Conservation (phyloP, 164 flowering plant species). For the Stephania japonica region DNA sequence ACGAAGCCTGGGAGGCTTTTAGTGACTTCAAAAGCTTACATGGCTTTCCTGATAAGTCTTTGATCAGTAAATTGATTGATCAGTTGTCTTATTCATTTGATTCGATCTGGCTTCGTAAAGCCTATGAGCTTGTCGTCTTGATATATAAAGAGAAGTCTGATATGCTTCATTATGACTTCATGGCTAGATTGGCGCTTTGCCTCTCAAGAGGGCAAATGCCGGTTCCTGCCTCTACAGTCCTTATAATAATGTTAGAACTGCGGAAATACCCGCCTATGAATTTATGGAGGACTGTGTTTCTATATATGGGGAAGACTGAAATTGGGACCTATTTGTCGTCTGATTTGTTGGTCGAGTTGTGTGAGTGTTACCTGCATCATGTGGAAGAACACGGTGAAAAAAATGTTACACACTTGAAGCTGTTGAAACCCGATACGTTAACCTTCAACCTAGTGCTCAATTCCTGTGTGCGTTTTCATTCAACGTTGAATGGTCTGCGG, state of each 20-base stretch:
- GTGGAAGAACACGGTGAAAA: slow-evolving; percentile 7
- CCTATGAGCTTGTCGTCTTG: slow-evolving; percentile 42
- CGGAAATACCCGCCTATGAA: slow-evolving; percentile 29
- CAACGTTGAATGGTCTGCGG: slow-evolving; percentile 53
- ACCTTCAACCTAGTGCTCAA: slow-evolving; percentile 76
- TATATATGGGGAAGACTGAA: slow-evolving; percentile 75
- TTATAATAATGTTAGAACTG: slow-evolving; percentile 51
- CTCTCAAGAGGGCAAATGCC: slow-evolving; percentile 72
- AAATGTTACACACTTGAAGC: slow-evolving; percentile 17
- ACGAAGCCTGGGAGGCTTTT: slow-evolving; percentile 65
- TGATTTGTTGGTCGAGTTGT: slow-evolving; percentile 62
- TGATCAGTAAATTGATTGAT: slow-evolving; percentile 38
- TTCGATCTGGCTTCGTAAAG: slow-evolving; percentile 44
- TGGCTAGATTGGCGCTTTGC: slow-evolving; percentile 47
- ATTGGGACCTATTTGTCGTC: slow-evolving; percentile 58
- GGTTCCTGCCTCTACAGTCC: slow-evolving; percentile 45
- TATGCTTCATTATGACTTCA: slow-evolving; percentile 33
- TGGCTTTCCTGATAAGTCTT: slow-evolving; percentile 45
- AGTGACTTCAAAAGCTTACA: slow-evolving; percentile 41
- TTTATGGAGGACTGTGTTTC: slow-evolving; percentile 34
- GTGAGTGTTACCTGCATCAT: slow-evolving; percentile 29
- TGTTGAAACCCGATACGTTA: slow-evolving; percentile 45
- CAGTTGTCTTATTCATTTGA: slow-evolving; percentile 54
- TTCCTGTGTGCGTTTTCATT: slow-evolving; percentile 57
- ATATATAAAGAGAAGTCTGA: slow-evolving; percentile 35